These are phyloP conservation scores for Coniophora puteana DNA, from an alignment of 1,284 basidiomycete genomes.

Conservation along the genomic window DNA sequence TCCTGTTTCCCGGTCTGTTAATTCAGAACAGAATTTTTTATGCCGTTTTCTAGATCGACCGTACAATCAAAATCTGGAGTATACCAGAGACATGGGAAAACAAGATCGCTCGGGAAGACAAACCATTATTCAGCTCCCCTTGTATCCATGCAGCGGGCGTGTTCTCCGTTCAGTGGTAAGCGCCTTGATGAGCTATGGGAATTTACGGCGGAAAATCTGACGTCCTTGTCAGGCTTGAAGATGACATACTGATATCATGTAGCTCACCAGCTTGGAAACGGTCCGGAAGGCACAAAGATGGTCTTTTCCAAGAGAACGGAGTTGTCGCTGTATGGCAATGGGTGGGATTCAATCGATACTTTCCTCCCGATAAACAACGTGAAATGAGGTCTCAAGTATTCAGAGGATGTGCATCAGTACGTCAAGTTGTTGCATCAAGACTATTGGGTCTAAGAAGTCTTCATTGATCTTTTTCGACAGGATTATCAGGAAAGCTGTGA, in stretches of 20 bases:
- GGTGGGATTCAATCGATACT: slow-evolving; percentile 62
- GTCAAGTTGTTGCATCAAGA: slow-evolving; percentile 20
- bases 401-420: slow-evolving; percentile 58
- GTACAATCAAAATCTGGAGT: slow-evolving; percentile 70
- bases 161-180: slow-evolving; percentile 59
- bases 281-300: slow-evolving; percentile 24
- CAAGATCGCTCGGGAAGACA: slow-evolving; percentile 57
- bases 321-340: slow-evolving; percentile 61
- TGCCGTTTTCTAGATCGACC: slow-evolving; percentile 50
- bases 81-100: slow-evolving; percentile 31
- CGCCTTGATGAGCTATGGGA: not conserved
- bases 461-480: slow-evolving; percentile 31
- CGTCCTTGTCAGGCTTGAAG: slow-evolving; percentile 43
- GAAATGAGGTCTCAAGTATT: slow-evolving; percentile 37
- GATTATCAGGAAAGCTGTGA: slow-evolving; percentile 72
- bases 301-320: slow-evolving; percentile 42
- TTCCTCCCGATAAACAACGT: slow-evolving; percentile 44
- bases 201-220: slow-evolving; percentile 1
- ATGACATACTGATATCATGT: slow-evolving; percentile 58
- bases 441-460: too few relatives aligned
- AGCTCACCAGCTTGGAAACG: slow-evolving; percentile 56
- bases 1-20: slow-evolving; percentile 9
- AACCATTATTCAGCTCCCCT: slow-evolving; percentile 66
- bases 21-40: slow-evolving; percentile 7
- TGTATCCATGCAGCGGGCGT: slow-evolving; percentile 64